Evolutionary conservation across 768 basidiomycete species (phyloP), one percentile per base, ranked within the genome.

Genomic region (Pisolithus microcarpus): DNA sequence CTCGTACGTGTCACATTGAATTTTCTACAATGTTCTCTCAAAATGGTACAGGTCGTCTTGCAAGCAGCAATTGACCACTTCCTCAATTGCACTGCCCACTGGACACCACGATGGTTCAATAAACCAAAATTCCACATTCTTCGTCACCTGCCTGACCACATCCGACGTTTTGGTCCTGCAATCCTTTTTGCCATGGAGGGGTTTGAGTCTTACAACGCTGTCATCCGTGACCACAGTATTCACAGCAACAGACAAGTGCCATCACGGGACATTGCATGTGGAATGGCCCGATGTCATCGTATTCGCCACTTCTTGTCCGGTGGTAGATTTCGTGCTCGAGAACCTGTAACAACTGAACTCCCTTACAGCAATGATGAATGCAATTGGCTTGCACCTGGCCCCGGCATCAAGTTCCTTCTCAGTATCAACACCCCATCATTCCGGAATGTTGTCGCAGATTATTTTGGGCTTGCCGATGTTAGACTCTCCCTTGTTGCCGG

Each of bases 111-210:
- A 10, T 74, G 66, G 69, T 72, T 74, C 55, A 72, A 71, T 49
- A 75, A 76, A 52, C 66, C 71, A 1, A 76, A 75, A 50, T 73
- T 75, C 52, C 74, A 76, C 43, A 59, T 75, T 30, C 38, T 75
- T 5, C 31, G 68, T 1, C 74, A 76, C 52, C 54, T 76, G 0
- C 61, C 65, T 0, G 48, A 53, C 0, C 68, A 75, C 49, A 70
- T 76, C 38, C 31, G 11, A 13, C 31, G 4, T 31, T 31, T 31
- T 62, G 74, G 72, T 0, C 75, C 71, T 21, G 72, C 72, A 0
- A 71, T 73, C 10, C 58, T 72, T 0, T 75, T 74, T 64, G 70
- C 73, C 0, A 76, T 70, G 0, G 73, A 77, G 46, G 52, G 49
- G 0, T 76, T 73, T 52, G 70, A 77, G 56, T 71, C 70, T 4